Percentiles rank a stretch among this genome's conserved stretches.
Conservation (phyloP, 129 eudicot genomes). For the Chrysanthemum makinoi region DNA sequence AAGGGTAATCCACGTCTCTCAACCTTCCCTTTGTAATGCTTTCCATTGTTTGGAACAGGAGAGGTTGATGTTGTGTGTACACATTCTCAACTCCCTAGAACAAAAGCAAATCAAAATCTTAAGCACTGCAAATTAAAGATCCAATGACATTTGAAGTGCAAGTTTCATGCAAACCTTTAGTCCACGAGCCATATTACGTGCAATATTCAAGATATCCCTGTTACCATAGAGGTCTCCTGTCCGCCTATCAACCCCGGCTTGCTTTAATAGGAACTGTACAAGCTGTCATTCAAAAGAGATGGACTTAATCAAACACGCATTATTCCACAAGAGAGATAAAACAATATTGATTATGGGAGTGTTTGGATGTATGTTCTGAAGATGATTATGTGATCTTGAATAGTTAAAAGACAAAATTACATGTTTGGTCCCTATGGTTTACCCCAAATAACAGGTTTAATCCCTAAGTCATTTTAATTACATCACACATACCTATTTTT, state of each 20-base stretch:
- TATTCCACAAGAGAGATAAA: background rate
- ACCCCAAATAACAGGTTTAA: too few species aligned
- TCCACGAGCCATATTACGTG: conserved; percentile 99
- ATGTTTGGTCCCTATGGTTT: too few species aligned
- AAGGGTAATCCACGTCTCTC: conserved; percentile 94
- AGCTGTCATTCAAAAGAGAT: conserved; percentile 56
- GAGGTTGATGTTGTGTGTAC: conserved; percentile 99
- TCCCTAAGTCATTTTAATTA: too few species aligned
- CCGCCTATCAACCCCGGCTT: conserved; percentile 92
- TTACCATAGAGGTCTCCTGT: conserved; percentile 98
- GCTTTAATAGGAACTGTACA: conserved; percentile 90
- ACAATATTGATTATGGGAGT: background rate
- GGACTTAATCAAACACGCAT: conserved; percentile 11
- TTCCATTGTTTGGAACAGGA: conserved; percentile 85
- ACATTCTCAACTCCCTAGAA: conserved; percentile 95
- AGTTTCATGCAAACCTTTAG: conserved; percentile 55
- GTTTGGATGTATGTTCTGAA: too few species aligned
- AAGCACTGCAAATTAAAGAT: background rate
- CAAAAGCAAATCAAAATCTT: conserved; percentile 13
- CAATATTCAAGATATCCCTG: conserved; percentile 81
- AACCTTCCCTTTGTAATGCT: conserved; percentile 92
- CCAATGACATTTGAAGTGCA: background rate
- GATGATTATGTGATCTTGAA: too few species aligned
- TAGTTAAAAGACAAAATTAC: too few species aligned
- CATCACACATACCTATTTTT: too few species aligned